Evolutionary conservation across 768 basidiomycete species (phyloP), one percentile per base, ranked within the genome.

Genomic region (Suillus occidentalis): DNA sequence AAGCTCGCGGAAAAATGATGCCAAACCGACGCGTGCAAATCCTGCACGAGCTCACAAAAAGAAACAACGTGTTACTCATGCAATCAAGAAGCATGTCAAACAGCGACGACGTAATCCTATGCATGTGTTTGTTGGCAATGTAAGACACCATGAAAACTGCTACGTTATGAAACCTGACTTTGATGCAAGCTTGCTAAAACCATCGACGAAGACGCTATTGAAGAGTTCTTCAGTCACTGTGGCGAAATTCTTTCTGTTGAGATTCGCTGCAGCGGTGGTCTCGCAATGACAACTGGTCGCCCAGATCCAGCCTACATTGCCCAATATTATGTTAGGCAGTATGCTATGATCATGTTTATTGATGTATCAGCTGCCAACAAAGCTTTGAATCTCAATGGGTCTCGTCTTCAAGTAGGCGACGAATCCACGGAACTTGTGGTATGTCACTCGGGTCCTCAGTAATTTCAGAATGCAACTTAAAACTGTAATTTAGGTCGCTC

Each of bases 111-210:
- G 58, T 18, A 25, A 59, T 6, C 40, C 58, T 20, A 6, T 18
- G 10, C 78, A 77, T 64, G 80, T 86, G 28, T 89, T 79, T 68
- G 84, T 89, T 22, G 89, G 89, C 47, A 90, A 90, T 71, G 89
- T 90, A 68, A 66, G 87, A 18, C 31, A 12, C 16, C 25, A 1
- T 60, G 10, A 22, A 55, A 40, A 22, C 25, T 6, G n/a, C 20
- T 22, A n/a, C 25, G 28, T 40, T 20, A 20, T 40, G 6, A 3
- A 59, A 60, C 9, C 61, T 61, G 34, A 61, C 31, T 28, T 57
- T 7, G 6, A 22, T 60, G n/a, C 34, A 56, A 52, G 47, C 49
- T 65, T 43, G 28, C n/a, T 25, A 61, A 61, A 42, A 43, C 61
- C 0, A 67, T 70, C 22, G 70, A 72, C 20, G 73, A 77, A 64